phyloP scores from a whole-genome alignment of 805 yeast species.

The Pichia insulana region DNA sequence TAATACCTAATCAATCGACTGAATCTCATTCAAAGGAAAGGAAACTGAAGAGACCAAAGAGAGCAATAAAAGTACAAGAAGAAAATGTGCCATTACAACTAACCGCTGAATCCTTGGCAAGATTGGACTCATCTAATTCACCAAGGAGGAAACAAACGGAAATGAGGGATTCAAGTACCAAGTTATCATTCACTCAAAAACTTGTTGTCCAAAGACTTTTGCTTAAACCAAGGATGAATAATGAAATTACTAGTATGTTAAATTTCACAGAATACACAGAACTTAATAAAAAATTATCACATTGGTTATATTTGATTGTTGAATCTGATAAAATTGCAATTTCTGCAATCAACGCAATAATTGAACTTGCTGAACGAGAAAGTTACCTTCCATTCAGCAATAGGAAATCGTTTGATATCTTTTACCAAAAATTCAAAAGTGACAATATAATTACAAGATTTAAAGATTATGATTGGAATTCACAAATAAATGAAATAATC shows the following conservation, averaged over 20 bases:
- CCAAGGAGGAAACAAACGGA: no score
- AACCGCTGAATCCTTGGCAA: slow-evolving; percentile 12
- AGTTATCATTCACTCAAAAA: slow-evolving; percentile 37
- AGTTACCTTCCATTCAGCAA: slow-evolving; percentile 9
- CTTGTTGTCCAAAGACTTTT: slow-evolving; percentile 44
- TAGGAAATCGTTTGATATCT: slow-evolving; percentile 9
- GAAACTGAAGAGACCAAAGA: slow-evolving; percentile 9
- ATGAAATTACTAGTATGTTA: slow-evolving; percentile 13
- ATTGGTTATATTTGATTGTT: slow-evolving; percentile 39
- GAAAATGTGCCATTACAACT: neutral
- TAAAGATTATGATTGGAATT: slow-evolving; percentile 5
- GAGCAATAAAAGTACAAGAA: neutral
- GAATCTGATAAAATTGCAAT: slow-evolving; percentile 11
- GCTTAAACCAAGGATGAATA: slow-evolving; percentile 45
- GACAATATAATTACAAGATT: slow-evolving; percentile 7
- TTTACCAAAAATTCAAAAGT: neutral
- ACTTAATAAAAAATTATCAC: slow-evolving; percentile 55
- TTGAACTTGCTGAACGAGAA: slow-evolving; percentile 26
- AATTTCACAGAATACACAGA: slow-evolving; percentile 36
- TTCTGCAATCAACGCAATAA: slow-evolving; percentile 20
- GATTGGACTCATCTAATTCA: neutral
- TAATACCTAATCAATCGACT: neutral
- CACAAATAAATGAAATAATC: slow-evolving; percentile 1
- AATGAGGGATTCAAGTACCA: neutral
- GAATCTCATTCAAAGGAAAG: neutral